Conservation (phyloP, 495 filamentous ascomycete genomes). For the Xanthoparmelia taractica region DNA sequence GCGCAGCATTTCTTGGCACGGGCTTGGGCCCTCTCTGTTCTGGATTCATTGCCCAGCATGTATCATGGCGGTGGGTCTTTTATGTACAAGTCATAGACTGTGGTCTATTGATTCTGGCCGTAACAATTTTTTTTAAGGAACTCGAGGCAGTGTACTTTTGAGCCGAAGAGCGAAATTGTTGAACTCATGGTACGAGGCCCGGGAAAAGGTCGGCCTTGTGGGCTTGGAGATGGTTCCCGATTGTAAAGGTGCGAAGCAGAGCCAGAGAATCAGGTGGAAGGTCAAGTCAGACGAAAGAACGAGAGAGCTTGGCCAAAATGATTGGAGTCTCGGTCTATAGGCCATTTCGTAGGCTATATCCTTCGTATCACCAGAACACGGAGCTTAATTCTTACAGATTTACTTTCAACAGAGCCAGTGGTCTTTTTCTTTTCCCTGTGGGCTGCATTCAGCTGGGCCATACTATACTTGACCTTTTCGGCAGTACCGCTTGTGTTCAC, state of each 20-base stretch:
- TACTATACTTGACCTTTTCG: slow-evolving; percentile 77
- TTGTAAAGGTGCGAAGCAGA: slow-evolving; percentile 29
- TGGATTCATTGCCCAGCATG: slow-evolving; percentile 59
- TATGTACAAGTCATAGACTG: slow-evolving; percentile 72
- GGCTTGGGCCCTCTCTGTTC: slow-evolving; percentile 69
- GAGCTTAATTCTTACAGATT: slow-evolving; percentile 34
- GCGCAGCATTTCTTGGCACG: slow-evolving; percentile 68
- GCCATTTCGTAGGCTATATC: slow-evolving; percentile 56
- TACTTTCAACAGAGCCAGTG: slow-evolving; percentile 84
- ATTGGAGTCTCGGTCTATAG: slow-evolving; percentile 68
- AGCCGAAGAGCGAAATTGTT: slow-evolving; percentile 64
- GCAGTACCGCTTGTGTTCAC: slow-evolving; percentile 72
- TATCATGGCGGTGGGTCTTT: slow-evolving; percentile 83
- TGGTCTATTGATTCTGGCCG: slow-evolving; percentile 52
- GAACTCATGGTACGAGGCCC: slow-evolving; percentile 71
- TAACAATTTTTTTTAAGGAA: slow-evolving; percentile 73
- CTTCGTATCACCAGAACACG: not conserved
- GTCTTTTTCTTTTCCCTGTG: slow-evolving; percentile 94
- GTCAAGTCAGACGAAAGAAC: slow-evolving; percentile 78
- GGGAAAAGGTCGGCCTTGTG: slow-evolving; percentile 58
- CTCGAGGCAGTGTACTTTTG: slow-evolving; percentile 72
- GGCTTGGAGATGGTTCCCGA: slow-evolving; percentile 47
- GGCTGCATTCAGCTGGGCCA: slow-evolving; percentile 84
- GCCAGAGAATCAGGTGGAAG: slow-evolving; percentile 70
- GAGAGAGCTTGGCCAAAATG: slow-evolving; percentile 60